phyloP scores from a whole-genome alignment of 2,329 filamentous ascomycete species.

The Alternaria rosae region DNA sequence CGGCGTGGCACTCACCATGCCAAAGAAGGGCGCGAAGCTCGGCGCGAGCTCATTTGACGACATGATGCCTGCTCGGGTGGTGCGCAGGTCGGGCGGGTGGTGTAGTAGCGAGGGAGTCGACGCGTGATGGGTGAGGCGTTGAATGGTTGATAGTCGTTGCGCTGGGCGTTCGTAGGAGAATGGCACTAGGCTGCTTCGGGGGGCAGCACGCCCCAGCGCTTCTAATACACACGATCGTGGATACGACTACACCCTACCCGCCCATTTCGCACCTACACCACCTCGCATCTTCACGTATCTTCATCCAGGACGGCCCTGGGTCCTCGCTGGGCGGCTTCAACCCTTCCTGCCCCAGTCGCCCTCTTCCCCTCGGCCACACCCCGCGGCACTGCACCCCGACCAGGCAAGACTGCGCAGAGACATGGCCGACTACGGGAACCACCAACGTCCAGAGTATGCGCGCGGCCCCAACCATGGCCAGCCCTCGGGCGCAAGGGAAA shows the following conservation, averaged over 20 bases:
- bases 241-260: conserved; percentile 9
- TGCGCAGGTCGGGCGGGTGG: not conserved
- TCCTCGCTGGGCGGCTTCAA: conserved; percentile 15
- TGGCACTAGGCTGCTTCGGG: not conserved
- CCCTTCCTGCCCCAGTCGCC: conserved; percentile 10
- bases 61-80: conserved; percentile 22
- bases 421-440: conserved; percentile 71
- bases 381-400: conserved; percentile 21
- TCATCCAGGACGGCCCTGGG: conserved; percentile 1
- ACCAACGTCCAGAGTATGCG: conserved; percentile 67
- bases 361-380: conserved; percentile 1
- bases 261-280: conserved; percentile 11
- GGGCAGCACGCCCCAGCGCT: conserved; percentile 12
- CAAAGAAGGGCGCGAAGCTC: conserved; percentile 86
- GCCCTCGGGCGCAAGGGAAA: conserved; percentile 77
- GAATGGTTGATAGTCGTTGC: conserved; percentile 16
- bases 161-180: conserved; percentile 27
- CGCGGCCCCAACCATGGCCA: conserved; percentile 61
- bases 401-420: conserved; percentile 19
- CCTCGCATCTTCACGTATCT: conserved; percentile 2
- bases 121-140: conserved; percentile 10
- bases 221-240: conserved; percentile 18
- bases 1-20: conserved; percentile 71
- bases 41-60: conserved; percentile 58
- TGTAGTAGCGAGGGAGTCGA: conserved; percentile 3